These are phyloP conservation scores for Antrodiella citrinella DNA, from an alignment of 768 basidiomycete species.

Conservation along the genomic window DNA sequence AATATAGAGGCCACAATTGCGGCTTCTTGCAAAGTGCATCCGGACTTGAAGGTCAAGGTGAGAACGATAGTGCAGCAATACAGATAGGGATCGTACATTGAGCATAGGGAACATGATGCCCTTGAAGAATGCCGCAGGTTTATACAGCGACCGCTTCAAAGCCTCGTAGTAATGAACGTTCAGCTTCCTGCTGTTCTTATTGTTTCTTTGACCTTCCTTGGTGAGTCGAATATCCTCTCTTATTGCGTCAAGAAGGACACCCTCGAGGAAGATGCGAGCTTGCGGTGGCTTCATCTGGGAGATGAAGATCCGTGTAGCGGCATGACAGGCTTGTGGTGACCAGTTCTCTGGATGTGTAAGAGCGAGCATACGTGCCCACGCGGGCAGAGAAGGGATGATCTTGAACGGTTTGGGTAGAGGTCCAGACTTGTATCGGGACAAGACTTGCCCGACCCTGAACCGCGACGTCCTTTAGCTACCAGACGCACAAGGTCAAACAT, in stretches of 20 bases:
- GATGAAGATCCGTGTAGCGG: slow-evolving; percentile 91
- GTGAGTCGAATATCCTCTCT: slow-evolving; percentile 68
- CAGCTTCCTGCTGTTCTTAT: slow-evolving; percentile 64
- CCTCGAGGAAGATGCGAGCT: slow-evolving; percentile 86
- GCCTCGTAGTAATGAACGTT: slow-evolving; percentile 92
- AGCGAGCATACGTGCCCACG: slow-evolving; percentile 94
- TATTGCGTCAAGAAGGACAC: slow-evolving; percentile 84
- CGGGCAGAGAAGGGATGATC: slow-evolving; percentile 89
- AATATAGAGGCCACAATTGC: slow-evolving; percentile 90
- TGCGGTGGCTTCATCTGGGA: slow-evolving; percentile 96
- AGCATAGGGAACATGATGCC: slow-evolving; percentile 94
- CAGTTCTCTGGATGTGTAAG: slow-evolving; percentile 89
- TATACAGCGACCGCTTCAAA: slow-evolving; percentile 88
- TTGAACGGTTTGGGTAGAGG: slow-evolving; percentile 97
- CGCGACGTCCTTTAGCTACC: slow-evolving; percentile 7
- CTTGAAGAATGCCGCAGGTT: slow-evolving; percentile 97
- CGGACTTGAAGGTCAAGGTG: slow-evolving; percentile 40
- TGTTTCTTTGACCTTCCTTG: slow-evolving; percentile 28
- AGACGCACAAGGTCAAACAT: neutral
- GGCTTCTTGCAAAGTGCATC: slow-evolving; percentile 90
- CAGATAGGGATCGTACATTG: slow-evolving; percentile 49
- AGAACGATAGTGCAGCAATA: no score
- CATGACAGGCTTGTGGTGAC: slow-evolving; percentile 92
- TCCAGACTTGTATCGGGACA: slow-evolving; percentile 87
- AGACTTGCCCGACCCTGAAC: slow-evolving; percentile 71